Evolutionary conservation across 176 grass and related monocot genomes (phyloP), one percentile per base, ranked within the genome.

Genomic region (Poa annua): DNA sequence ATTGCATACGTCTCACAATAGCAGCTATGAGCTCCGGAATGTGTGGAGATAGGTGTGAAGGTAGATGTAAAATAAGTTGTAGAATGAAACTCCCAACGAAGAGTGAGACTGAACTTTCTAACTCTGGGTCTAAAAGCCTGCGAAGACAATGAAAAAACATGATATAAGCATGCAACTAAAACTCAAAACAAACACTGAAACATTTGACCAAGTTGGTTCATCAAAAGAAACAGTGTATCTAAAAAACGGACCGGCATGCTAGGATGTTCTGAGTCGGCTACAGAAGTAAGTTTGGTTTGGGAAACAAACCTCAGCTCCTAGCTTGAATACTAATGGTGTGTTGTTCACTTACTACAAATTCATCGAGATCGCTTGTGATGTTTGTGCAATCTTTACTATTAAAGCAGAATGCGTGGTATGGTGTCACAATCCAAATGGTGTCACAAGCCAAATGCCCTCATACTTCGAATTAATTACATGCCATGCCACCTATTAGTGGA

Each of bases 71-170:
- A 77, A 98, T 93, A 75, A 98, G 87, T 87, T 98, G 96, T 78
- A 95, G 87, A 80, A 98, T 86, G 68, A 92, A 95, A 83, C 88
- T 98, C 83, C 92, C 96, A 77, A 98, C 96, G 20, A 95, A 98
- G 78, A 98, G 86, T 77, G 96, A 98, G 51, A 92, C 91, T 60
- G 96, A 98, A 89, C 96, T 98, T 85, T 91, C 86, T 32, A 98
- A 56, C 11, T 25, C 69, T 85, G 96, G 92, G 86, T 98, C 85
- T 75, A 98, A 88, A 81, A 98, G 92, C 89, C 96, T 98, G 86
- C 56, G 55, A 54, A 75, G 24, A 85, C 77, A 87, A 62, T 44
- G 47, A 81, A 77, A 39, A 86, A 85, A 45, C 78, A 64, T 42
- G 11, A 26, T 61, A 42, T 70, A 53, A 90, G 69, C 21, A 76